phyloP scores from a whole-genome alignment of 768 basidiomycete species.

The Galerina sulciceps region DNA sequence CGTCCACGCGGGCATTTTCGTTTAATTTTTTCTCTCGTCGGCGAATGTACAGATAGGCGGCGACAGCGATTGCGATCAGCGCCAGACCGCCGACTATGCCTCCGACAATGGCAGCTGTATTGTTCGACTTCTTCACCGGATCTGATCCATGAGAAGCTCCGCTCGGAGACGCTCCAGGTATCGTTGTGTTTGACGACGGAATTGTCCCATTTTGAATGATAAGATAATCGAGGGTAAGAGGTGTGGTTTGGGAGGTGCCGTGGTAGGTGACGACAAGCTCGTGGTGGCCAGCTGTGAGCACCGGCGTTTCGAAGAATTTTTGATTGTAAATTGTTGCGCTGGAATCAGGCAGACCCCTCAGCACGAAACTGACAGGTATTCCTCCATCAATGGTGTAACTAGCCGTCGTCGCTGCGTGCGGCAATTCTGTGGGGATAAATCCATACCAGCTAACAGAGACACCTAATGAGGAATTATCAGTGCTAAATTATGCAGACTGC shows the following conservation, averaged over 20 bases:
- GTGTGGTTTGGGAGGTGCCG: conserved; percentile 24
- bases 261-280: conserved; percentile 24
- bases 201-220: conserved; percentile 23
- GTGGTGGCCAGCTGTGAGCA: conserved; percentile 22
- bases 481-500: background rate
- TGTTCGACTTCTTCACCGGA: background rate
- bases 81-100: conserved; percentile 25
- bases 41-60: conserved; percentile 14
- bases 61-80: conserved; percentile 13
- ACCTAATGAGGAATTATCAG: conserved; percentile 3
- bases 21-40: conserved; percentile 10
- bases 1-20: background rate
- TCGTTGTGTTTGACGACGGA: background rate
- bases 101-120: conserved; percentile 23
- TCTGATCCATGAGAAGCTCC: background rate
- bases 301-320: conserved; percentile 28
- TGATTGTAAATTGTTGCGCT: conserved; percentile 23
- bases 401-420: conserved; percentile 17
- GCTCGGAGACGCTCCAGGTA: background rate
- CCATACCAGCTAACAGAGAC: conserved; percentile 29
- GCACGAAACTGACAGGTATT: conserved; percentile 17
- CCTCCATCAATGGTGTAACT: conserved; percentile 27
- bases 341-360: conserved; percentile 19
- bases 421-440: conserved; percentile 22
- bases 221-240: conserved; percentile 29